Evolutionary conservation across 495 filamentous ascomycete genomes (phyloP), one percentile per base, ranked within the genome.

Genomic region (Penicillium riverlandense): DNA sequence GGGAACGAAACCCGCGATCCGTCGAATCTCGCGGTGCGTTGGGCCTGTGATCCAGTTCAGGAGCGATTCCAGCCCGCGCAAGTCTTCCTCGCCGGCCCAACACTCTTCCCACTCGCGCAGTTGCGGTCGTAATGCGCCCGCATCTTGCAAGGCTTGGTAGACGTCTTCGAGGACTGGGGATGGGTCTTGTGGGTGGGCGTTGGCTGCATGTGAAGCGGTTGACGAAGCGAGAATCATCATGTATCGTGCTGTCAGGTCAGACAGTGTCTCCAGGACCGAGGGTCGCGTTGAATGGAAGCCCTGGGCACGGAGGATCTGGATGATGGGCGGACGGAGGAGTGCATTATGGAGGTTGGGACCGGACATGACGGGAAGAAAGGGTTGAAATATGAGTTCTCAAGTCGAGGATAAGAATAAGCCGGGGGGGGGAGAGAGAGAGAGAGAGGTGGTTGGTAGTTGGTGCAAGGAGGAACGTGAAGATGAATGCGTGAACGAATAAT

Each of bases 241-340:
- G 64, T 95, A 90, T 47, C 81, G 80, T 2, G 77, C 80, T 0
- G 86, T 77, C 7, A 96, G 66, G 54, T 92, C 85, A 13, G 84
- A 78, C 8, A 95, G 51, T 11, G 85, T 76, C 63, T 96, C 90
- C 11, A 94, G 66, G 12, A 90, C 88, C 1, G 83, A 81, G 5
- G 84, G 79, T 27, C 77, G 77, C 3, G 86, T 83, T 7, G 79
- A 65, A 53, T 90, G 83, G 63, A 89, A 95, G 66, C 90, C 90
- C 29, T 85, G 77, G 29, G 88, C 87, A 53, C 90, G 86, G 29
- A 96, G 78, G 56, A 92, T 90, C 50, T 92, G 86, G 43, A 95
- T 78, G 44, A 94, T 76, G 29, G 80, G 79, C 2, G 89, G 90
- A 15, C 86, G 83, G 16, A 95, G 76, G 52, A 95, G 81, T 30